These are phyloP conservation scores for Cladosporium sp. DNA, from an alignment of 2,329 filamentous ascomycete genomes.

Conservation along the genomic window DNA sequence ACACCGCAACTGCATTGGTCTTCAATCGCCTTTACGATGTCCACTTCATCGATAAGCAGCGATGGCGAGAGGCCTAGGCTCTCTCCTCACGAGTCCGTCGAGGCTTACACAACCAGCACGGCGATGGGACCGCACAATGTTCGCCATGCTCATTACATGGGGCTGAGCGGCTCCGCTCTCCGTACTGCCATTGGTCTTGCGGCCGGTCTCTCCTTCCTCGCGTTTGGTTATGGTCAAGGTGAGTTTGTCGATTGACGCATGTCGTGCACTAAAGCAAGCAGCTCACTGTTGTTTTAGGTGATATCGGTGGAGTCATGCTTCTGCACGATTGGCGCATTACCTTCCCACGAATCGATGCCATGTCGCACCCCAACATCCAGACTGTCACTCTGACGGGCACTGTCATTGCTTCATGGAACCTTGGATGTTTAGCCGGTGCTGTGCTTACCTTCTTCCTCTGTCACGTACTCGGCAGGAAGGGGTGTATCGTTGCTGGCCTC, in stretches of 20 bases:
- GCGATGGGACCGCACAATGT: background rate
- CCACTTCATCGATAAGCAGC: background rate
- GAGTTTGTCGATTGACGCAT: background rate
- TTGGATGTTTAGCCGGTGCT: constrained; percentile 18
- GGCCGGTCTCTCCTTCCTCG: constrained; percentile 27
- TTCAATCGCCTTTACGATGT: background rate
- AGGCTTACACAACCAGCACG: background rate
- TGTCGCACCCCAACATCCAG: constrained; percentile 35
- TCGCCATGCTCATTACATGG: constrained; percentile 25
- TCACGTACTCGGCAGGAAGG: constrained; percentile 16
- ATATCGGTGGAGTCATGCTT: constrained; percentile 59
- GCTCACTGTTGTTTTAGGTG: constrained; percentile 27
- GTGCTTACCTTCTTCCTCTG: constrained; percentile 18
- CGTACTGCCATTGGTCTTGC: constrained; percentile 26
- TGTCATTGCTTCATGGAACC: constrained; percentile 32
- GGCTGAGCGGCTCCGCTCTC: constrained; percentile 24
- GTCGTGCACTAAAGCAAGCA: background rate
- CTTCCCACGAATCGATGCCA: constrained; percentile 45
- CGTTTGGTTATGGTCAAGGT: constrained; percentile 22
- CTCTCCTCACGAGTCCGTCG: constrained; percentile 5
- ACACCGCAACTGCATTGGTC: background rate
- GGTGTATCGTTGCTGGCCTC: constrained; percentile 15
- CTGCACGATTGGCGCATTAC: constrained; percentile 48
- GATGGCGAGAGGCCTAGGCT: background rate
- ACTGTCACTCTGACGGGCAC: constrained; percentile 43